These are phyloP conservation scores for Hirsutella minnesotensis DNA, from an alignment of 2,329 filamentous ascomycete genomes.

Conservation along the genomic window DNA sequence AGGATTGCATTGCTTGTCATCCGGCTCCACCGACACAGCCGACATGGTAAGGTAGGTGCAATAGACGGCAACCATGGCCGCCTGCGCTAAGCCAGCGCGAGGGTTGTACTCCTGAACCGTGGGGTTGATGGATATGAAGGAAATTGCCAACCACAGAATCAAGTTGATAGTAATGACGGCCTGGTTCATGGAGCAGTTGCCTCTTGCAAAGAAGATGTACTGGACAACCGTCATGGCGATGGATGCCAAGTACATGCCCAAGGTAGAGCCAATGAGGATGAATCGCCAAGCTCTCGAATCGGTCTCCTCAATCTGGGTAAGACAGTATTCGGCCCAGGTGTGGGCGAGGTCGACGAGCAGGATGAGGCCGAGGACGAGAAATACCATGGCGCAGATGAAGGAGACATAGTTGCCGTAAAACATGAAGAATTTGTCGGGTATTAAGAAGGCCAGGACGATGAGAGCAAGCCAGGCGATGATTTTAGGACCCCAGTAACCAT, in stretches of 20 bases:
- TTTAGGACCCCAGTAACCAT: slow-evolving; percentile 99
- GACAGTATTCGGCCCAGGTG: slow-evolving; percentile 92
- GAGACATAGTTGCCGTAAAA: slow-evolving; percentile 94
- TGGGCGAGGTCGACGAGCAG: slow-evolving; percentile 91
- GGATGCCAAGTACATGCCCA: slow-evolving; percentile 86
- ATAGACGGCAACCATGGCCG: slow-evolving; percentile 93
- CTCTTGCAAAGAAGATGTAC: slow-evolving; percentile 87
- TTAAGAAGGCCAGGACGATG: slow-evolving; percentile 86
- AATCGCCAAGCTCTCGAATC: slow-evolving; percentile 78
- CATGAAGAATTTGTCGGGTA: slow-evolving; percentile 89
- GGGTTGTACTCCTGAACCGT: slow-evolving; percentile 84
- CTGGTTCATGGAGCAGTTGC: slow-evolving; percentile 89
- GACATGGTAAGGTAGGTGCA: slow-evolving; percentile 98
- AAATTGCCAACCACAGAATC: slow-evolving; percentile 68
- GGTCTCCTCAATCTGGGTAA: slow-evolving; percentile 81
- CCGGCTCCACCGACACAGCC: slow-evolving; percentile 96
- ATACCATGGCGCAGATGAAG: slow-evolving; percentile 78
- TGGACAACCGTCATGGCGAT: slow-evolving; percentile 91
- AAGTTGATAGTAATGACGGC: slow-evolving; percentile 91
- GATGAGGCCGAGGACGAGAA: slow-evolving; percentile 84
- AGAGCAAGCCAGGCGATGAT: slow-evolving; percentile 79
- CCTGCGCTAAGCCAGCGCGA: slow-evolving; percentile 90
- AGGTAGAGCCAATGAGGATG: slow-evolving; percentile 79
- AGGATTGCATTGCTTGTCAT: slow-evolving; percentile 88
- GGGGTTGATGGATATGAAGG: slow-evolving; percentile 79